Evolutionary conservation across 2,329 filamentous ascomycete genomes (phyloP), one percentile per base, ranked within the genome.

Genomic region (Tolypocladium inflatum): DNA sequence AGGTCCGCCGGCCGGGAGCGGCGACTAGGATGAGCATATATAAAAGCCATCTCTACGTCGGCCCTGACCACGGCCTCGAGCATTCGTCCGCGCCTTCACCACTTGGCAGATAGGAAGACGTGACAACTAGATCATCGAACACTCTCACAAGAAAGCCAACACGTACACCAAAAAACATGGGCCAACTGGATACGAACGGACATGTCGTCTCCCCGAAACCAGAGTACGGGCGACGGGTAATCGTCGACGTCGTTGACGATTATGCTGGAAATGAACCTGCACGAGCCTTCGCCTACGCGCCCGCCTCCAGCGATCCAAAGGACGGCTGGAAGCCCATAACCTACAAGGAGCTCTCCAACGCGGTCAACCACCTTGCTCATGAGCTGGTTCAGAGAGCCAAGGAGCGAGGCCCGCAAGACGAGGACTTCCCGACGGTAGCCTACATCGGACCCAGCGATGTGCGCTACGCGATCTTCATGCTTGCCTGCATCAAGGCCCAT

Each of bases 371-470:
- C 2, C 62, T 61, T 11, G 63, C 65, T 1, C 70, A 68, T 23
- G 65, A 73, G 57, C 63, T 77, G 51, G 67, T 66, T 68, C 55
- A 63, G 76, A 19, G 62, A 76, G 70, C 3, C 76, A 80, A 59
- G 58, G 77, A 17, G 70, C n/a, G 57, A 63, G 38, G 63, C 55
- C 6, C 59, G 74, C 37, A 63, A 60, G 10, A 58, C 17, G 57
- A 60, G n/a, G 55, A 61, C 21, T 73, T 73, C 57, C 68, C 70
- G 3, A 73, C 73, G 0, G 53, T 76, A 4, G 60, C 66, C 2
- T 75, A 74, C 58, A 60, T 73, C 23, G 70, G 70, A 35, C 64
- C 54, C 15, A 59, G 55, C 48, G 61, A 63, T 43, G 42, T 62
- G n/a, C 58, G 61, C 13, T 62, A 58, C 48, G 39, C 51, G 17